Evolutionary conservation across 2,329 filamentous ascomycete genomes (phyloP), one percentile per base, ranked within the genome.

Genomic region (Pseudogymnoascus sp.): DNA sequence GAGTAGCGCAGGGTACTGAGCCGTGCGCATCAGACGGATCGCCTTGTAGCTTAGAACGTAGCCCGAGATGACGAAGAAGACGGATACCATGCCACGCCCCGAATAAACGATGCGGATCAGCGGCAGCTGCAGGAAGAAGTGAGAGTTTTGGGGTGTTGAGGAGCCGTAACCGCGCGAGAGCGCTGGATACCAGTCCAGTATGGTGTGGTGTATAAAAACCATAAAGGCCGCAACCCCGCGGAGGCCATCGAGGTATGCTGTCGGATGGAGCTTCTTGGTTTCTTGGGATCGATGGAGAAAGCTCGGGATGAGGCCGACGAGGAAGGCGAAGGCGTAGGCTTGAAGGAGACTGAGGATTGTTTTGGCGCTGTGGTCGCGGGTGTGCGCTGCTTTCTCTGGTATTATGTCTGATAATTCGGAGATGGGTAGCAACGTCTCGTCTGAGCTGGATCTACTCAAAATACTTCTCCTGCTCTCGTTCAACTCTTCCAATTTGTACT

Each of bases 41-140:
- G 79, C 76, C 66, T 78, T 78, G 66, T 76, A 75, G 8, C 78
- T 76, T 19, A 82, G 73, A 2, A 77, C 79, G 64, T 79, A 81
- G 35, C 80, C 80, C 1, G 79, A 81, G 33, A 82, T 79, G 66
- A 82, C 75, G 70, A 82, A 82, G 70, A 82, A 82, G 50, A 82
- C 75, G 68, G 80, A 77, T 2, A 82, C 80, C 77, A 80, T 79
- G 7, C 78, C 77, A 14, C 76, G 74, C 14, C 78, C 78, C 14
- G 77, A 77, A 67, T 75, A 78, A 19, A 80, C 62, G 28, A 80
- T 71, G 61, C 78, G 75, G 6, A 79, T 11, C 60, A 78, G 77
- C 1, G 79, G 80, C 12, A 81, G 70, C 68, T 81, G 79, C 19
- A 81, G 66, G 12, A 68, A 56, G 50, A 43, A 66, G 16, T 70